Evolutionary conservation across 352 stramenopile species (phyloP), one percentile per base, ranked within the genome.

Genomic region (Thraustotheca clavata): DNA sequence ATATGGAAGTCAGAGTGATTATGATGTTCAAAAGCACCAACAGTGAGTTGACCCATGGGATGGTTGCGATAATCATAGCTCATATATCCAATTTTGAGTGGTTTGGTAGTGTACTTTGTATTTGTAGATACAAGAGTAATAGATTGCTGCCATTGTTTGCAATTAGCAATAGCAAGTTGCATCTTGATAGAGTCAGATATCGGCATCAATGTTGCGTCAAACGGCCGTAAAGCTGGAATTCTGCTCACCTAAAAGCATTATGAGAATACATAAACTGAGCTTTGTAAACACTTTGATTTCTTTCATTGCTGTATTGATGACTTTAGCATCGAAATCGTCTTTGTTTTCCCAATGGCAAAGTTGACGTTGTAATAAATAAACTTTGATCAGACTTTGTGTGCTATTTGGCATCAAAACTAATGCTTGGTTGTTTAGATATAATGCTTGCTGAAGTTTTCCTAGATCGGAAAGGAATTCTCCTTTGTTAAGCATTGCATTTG

Each of bases 31-130:
- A 97, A 62, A 4, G 97, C 62, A 1, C 89, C 88, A 2, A 88
- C 55, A 16, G 84, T 96, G 22, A 98, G 72, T 38, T 96, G 87
- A 1, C 87, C 91, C 89, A 97, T 97, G 70, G n/a, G 90, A 62
- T 71, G 84, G 62, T 62, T 69, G 27, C 16, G 55, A 34, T 75
- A 71, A 67, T 74, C 69, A 54, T 79, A 88, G 54, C 66, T 72
- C 38, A 77, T 34, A 67, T 88, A 89, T 9, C 72, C 77, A 20
- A 72, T 22, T 24, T 24, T 24, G 14, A 69, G 14, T 34, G 36
- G n/a, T 24, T 29, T 6, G 2, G 50, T 57, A 34, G 46, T 67
- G 24, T 2, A 14, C 46, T 33, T 49, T 14, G 2, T 4, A 16
- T n/a, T 1, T 5, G 35, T 8, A 27, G 49, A 62, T 49, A 71